phyloP scores from a whole-genome alignment of 2,329 filamentous ascomycete genomes.

The Apiospora rasikravindrae region DNA sequence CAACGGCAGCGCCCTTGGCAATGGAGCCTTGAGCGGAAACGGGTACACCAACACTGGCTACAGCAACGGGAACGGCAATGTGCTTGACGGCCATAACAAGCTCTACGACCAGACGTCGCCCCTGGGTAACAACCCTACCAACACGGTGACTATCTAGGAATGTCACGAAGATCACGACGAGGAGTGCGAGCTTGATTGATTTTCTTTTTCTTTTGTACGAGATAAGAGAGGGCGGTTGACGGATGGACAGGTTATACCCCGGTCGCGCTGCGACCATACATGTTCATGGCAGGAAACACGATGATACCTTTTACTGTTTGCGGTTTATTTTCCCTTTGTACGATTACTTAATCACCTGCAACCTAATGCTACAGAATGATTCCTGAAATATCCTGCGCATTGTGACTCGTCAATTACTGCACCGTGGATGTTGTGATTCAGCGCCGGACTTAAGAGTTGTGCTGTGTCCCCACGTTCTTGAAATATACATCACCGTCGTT shows the following conservation, averaged over 20 bases:
- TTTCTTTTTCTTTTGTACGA: neutral
- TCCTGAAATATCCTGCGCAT: neutral
- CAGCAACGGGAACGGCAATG: slow-evolving; percentile 1
- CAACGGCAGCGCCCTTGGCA: slow-evolving; percentile 9
- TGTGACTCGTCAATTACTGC: too few species aligned
- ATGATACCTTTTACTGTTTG: slow-evolving; percentile 22
- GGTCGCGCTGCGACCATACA: slow-evolving; percentile 4
- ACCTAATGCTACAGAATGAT: slow-evolving; percentile 1
- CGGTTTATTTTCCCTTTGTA: slow-evolving; percentile 3
- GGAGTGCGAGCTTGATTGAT: neutral
- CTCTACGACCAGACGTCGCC: neutral
- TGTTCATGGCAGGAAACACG: slow-evolving; percentile 15
- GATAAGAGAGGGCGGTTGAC: neutral
- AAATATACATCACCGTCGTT: too few species aligned
- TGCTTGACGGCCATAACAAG: neutral
- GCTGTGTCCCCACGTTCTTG: too few species aligned
- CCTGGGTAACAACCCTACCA: neutral
- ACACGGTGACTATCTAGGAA: slow-evolving; percentile 19
- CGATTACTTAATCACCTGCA: neutral
- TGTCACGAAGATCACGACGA: slow-evolving; percentile 10
- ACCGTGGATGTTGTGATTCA: too few species aligned
- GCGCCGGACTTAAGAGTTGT: too few species aligned
- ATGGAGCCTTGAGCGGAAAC: neutral
- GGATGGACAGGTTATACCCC: slow-evolving; percentile 19
- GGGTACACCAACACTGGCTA: neutral